Conservation (phyloP, 2,329 filamentous ascomycete genomes). For the Fusarium pseudonygamai region DNA sequence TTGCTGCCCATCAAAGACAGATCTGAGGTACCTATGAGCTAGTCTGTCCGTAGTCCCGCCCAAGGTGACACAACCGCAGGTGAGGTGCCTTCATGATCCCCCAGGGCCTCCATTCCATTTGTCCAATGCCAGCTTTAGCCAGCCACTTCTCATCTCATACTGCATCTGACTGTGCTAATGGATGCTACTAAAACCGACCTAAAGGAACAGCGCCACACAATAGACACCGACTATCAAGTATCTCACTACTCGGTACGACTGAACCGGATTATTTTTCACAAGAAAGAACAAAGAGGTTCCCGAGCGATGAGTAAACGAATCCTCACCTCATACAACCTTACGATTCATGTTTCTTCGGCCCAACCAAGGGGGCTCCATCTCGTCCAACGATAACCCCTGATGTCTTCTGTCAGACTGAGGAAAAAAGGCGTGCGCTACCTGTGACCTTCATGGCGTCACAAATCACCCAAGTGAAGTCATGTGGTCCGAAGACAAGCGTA, state of each 20-base stretch:
- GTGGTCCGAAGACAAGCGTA: constrained; percentile 26
- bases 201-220: constrained; percentile 1
- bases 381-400: constrained; percentile 26
- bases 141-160: constrained; percentile 25
- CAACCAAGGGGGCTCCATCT: not conserved
- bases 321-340: not conserved
- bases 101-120: constrained; percentile 12
- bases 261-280: not conserved
- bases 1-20: constrained; percentile 7
- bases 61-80: constrained; percentile 33
- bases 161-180: constrained; percentile 21
- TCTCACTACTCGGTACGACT: not conserved
- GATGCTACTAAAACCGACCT: not conserved
- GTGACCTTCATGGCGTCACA: constrained; percentile 44
- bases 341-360: constrained; percentile 2
- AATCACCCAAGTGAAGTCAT: constrained; percentile 43
- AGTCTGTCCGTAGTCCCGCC: constrained; percentile 15
- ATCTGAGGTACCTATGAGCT: constrained; percentile 14
- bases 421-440: constrained; percentile 28
- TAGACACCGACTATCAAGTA: not conserved
- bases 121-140: constrained; percentile 11
- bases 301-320: constrained; percentile 13
- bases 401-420: constrained; percentile 14
- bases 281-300: not conserved
- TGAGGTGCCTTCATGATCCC: constrained; percentile 9